phyloP scores from a whole-genome alignment of 1,284 basidiomycete genomes.

The Sanghuangporus sanghuang region DNA sequence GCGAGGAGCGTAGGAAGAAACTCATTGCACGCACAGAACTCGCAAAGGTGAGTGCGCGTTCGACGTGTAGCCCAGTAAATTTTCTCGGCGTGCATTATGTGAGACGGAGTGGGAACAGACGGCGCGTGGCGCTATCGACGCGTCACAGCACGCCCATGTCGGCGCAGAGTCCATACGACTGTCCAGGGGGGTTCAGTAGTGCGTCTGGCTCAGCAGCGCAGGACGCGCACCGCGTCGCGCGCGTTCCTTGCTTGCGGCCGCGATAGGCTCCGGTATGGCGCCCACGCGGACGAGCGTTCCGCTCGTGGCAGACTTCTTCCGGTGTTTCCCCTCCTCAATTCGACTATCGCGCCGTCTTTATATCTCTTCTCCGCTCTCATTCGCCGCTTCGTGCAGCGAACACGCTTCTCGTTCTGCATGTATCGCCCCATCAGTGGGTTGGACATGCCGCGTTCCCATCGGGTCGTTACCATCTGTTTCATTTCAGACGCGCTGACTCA shows the following conservation, averaged over 20 bases:
- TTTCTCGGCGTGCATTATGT: conserved; percentile 38
- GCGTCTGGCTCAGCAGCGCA: background rate
- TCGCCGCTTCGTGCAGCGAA: background rate
- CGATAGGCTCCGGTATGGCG: background rate
- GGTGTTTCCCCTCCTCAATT: background rate
- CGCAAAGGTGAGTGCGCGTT: conserved; percentile 54
- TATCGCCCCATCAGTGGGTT: conserved; percentile 7
- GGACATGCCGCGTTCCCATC: conserved; percentile 8
- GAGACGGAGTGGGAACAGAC: conserved; percentile 19
- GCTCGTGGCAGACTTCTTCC: background rate
- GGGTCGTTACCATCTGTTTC: conserved; percentile 12
- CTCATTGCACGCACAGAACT: conserved; percentile 71
- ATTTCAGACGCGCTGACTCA: conserved; percentile 20
- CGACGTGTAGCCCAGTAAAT: conserved; percentile 24
- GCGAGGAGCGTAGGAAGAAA: conserved; percentile 60
- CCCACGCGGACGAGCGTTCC: background rate
- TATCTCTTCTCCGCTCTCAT: background rate
- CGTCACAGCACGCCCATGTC: conserved; percentile 5
- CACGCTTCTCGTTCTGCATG: background rate
- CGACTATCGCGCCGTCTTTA: background rate
- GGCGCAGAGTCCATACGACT: background rate
- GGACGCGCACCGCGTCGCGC: background rate
- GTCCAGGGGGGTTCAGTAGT: background rate
- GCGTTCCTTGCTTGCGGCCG: conserved; percentile 6
- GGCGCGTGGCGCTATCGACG: conserved; percentile 12